These are phyloP conservation scores for Immersiporthe knoxdaviesiana DNA, from an alignment of 2,329 filamentous ascomycete species.

Conservation along the genomic window DNA sequence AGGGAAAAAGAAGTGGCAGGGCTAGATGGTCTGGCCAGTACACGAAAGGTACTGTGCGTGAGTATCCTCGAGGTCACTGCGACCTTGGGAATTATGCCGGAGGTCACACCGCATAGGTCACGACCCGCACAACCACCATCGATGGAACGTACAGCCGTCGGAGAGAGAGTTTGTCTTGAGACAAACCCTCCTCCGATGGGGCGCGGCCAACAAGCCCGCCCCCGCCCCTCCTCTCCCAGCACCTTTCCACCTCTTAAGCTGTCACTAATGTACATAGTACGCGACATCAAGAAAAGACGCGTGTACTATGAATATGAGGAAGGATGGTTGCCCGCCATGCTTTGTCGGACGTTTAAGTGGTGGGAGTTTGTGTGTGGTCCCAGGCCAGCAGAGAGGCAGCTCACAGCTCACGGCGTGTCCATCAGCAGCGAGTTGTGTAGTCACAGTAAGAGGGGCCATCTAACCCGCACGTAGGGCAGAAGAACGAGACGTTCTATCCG, in stretches of 20 bases:
- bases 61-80: not conserved
- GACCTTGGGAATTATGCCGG: not conserved
- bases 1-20: not conserved
- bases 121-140: not conserved
- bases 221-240: not conserved
- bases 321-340: not conserved
- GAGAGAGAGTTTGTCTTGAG: not conserved
- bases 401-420: not conserved
- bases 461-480: slow-evolving; percentile 20
- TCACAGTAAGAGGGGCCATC: slow-evolving; percentile 1
- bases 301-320: not conserved
- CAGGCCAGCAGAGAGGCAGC: not conserved
- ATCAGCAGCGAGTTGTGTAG: not conserved
- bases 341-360: not conserved
- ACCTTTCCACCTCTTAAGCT: not conserved
- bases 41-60: not conserved
- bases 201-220: not conserved
- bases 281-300: not conserved
- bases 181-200: not conserved
- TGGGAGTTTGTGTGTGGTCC: not conserved
- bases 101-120: not conserved
- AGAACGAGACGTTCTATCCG: slow-evolving; percentile 3
- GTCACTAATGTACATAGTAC: slow-evolving; percentile 1
- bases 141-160: not conserved
- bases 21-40: not conserved